Base-by-base conservation (phyloP, 371 early-diverging fungal species). In the Mortierella sp. region DNA sequence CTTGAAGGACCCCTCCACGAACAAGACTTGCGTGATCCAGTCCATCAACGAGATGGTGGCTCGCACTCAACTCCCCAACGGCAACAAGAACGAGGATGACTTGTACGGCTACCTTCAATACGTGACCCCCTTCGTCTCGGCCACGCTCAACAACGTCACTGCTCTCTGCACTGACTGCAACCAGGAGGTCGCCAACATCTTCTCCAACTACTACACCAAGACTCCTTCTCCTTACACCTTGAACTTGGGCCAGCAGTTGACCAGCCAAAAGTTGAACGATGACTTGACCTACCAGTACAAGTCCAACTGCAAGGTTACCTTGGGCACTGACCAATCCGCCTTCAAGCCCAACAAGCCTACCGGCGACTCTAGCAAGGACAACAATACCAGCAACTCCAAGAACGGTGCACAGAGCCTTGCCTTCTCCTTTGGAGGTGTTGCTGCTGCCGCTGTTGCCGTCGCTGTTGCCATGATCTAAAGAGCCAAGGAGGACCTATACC, bases 151-250 rank as follows among this genome's bases (percentile, higher is more conserved):
- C 39, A 57, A 64, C 51, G 57, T 47, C 28, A 63, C 57, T 7
- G 49, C 40, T 2, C 58, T 76, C 65, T 76, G 76, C 57, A 60
- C 76, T 2, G 0, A 57, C 17, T 76, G 76, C 58, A 76, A 76
- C 57, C 62, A 76, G 40, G 46, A 64, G 53, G 61, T 76, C 31
- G 76, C 76, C 60, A 76, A 76, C 69, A 54, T 76, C 61, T 76
- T 76, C 48, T 60, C 65, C 14, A 68, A 51, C 54, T 57, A 76
- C 57, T 74, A 64, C 50, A 60, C 50, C 34, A 74, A 74, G 65
- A 64, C 27, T 27, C 76, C 76, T 27, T 55, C 76, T 12, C 45
- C 76, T 2, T 68, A 27, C 24, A n/a, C 24, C 37, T 25, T 76
- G 49, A 68, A 64, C 69, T 64, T 76, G 63, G 60, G 14, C 1